These are phyloP conservation scores for Cutaneotrichosporon arboriforme DNA, from an alignment of 1,284 basidiomycete species.

Conservation along the genomic window DNA sequence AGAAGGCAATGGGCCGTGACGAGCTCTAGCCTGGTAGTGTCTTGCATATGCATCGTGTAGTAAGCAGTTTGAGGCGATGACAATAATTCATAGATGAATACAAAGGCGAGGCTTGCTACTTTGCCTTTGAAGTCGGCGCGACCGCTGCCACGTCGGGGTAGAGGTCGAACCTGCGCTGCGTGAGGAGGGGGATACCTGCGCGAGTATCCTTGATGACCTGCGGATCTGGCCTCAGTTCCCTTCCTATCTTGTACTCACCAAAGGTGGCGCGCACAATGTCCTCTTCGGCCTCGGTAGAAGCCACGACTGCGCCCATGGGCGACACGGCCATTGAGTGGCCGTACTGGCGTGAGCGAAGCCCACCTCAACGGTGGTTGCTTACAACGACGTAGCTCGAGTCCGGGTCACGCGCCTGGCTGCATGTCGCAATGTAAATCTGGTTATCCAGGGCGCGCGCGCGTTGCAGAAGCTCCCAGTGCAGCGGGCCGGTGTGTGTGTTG, in stretches of 20 bases:
- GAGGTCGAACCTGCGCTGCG: slow-evolving; percentile 54
- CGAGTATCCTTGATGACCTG: slow-evolving; percentile 59
- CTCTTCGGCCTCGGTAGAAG: slow-evolving; percentile 66
- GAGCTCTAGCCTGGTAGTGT: slow-evolving; percentile 11
- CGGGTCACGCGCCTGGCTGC: slow-evolving; percentile 79
- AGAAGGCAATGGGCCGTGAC: slow-evolving; percentile 7
- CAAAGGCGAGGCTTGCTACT: slow-evolving; percentile 37
- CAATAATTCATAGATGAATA: neutral
- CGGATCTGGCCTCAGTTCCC: slow-evolving; percentile 55
- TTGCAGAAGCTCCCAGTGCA: slow-evolving; percentile 87
- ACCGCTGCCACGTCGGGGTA: slow-evolving; percentile 13
- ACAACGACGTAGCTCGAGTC: slow-evolving; percentile 58
- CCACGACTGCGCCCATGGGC: slow-evolving; percentile 71
- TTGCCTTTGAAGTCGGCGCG: slow-evolving; percentile 15
- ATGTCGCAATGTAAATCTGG: slow-evolving; percentile 83
- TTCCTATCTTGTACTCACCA: slow-evolving; percentile 53
- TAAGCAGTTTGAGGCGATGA: too few relatives aligned
- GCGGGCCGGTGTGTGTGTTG: slow-evolving; percentile 80
- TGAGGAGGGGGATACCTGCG: slow-evolving; percentile 71
- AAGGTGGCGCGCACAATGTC: slow-evolving; percentile 68
- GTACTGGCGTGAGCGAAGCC: slow-evolving; percentile 54
- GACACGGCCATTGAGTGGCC: slow-evolving; percentile 79
- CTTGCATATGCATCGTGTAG: slow-evolving; percentile 4
- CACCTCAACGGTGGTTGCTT: slow-evolving; percentile 40
- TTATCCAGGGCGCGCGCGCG: slow-evolving; percentile 75